Evolutionary conservation across 768 basidiomycete genomes (phyloP).

Genomic region (Termitomyces bulborhizus): DNA sequence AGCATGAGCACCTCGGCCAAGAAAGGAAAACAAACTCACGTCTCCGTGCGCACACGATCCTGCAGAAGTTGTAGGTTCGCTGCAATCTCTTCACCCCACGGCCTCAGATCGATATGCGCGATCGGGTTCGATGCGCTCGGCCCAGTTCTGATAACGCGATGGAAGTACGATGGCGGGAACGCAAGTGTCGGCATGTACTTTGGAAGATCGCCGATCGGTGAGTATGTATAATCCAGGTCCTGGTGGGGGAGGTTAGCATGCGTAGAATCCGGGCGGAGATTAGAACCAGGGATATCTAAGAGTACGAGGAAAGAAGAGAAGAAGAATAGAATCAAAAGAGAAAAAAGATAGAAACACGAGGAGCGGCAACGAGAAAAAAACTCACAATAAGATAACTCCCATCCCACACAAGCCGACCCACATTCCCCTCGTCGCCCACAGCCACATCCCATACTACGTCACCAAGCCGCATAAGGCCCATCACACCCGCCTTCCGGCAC

Average conservation of each 20-base stretch:
- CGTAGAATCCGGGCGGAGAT: no score
- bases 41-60: slow-evolving; percentile 72
- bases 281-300: no score
- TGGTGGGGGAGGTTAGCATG: slow-evolving; percentile 17
- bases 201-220: slow-evolving; percentile 68
- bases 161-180: slow-evolving; percentile 86
- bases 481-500: slow-evolving; percentile 61
- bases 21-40: slow-evolving; percentile 44
- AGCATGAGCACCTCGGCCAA: no score
- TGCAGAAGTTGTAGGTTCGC: slow-evolving; percentile 70
- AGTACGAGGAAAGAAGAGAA: background rate
- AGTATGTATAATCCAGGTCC: slow-evolving; percentile 86
- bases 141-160: slow-evolving; percentile 72
- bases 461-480: slow-evolving; percentile 58
- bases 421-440: slow-evolving; percentile 80
- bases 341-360: no score
- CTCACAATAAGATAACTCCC: slow-evolving; percentile 83
- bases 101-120: slow-evolving; percentile 65
- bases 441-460: slow-evolving; percentile 88
- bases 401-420: slow-evolving; percentile 82
- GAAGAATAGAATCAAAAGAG: background rate
- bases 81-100: slow-evolving; percentile 77
- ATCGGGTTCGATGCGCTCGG: slow-evolving; percentile 49
- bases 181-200: slow-evolving; percentile 75
- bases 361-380: slow-evolving; percentile 13